Conservation (phyloP, 805 yeast species). For the Candida arabinofermentans region DNA sequence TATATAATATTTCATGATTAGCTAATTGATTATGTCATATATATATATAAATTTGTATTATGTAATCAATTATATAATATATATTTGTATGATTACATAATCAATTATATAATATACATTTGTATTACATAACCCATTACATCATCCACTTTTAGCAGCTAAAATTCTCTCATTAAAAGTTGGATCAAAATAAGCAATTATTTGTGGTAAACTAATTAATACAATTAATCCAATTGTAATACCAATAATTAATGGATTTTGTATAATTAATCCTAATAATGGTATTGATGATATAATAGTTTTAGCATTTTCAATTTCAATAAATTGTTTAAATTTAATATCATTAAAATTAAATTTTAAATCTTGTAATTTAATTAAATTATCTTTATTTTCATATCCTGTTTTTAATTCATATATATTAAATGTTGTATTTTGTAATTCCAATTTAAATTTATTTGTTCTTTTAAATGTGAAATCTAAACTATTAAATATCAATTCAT, state of each 20-base stretch:
- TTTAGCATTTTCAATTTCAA: slow-evolving; percentile 9
- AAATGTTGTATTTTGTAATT: background rate
- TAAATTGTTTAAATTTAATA: slow-evolving; percentile 13
- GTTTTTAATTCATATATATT: slow-evolving; percentile 8
- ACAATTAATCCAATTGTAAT: slow-evolving; percentile 4
- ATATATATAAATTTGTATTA: too few species aligned
- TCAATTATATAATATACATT: too few species aligned
- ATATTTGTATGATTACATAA: too few species aligned
- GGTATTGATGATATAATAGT: slow-evolving; percentile 17
- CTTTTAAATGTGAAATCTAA: slow-evolving; percentile 16
- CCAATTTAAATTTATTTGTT: slow-evolving; percentile 4
- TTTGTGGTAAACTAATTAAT: slow-evolving; percentile 19
- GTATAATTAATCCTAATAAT: slow-evolving; percentile 13
- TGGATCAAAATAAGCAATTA: slow-evolving; percentile 26
- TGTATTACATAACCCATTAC: too few species aligned
- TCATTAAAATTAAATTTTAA: slow-evolving; percentile 10
- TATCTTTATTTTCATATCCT: slow-evolving; percentile 4
- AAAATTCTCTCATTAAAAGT: slow-evolving; percentile 22
- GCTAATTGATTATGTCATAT: too few species aligned
- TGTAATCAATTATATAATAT: too few species aligned
- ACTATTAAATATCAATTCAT: slow-evolving; percentile 14
- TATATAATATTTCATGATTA: too few species aligned
- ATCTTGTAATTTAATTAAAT: slow-evolving; percentile 4
- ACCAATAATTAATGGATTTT: slow-evolving; percentile 17
- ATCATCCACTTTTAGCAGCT: slow-evolving; percentile 6